Evolutionary conservation across 192 early-diverging fungal genomes (phyloP).

Genomic region (Coemansia sp.): DNA sequence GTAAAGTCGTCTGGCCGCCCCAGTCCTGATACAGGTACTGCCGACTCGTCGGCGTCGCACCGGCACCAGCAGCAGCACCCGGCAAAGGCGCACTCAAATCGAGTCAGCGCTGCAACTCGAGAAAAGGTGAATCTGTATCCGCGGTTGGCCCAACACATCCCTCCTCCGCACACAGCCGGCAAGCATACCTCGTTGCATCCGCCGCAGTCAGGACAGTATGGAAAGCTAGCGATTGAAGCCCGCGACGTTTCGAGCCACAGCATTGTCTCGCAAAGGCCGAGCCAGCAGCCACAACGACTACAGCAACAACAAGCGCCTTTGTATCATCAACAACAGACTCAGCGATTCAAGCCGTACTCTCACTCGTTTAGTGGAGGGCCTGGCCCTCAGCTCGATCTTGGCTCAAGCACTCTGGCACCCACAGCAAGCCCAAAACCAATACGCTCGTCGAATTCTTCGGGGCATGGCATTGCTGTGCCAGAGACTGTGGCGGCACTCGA

Average conservation of each 20-base stretch:
- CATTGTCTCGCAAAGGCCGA: not conserved
- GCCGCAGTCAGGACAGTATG: not conserved
- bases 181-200: not conserved
- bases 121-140: slow-evolving; percentile 31
- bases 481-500: not conserved
- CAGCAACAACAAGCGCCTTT: not conserved
- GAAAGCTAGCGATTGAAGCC: not conserved
- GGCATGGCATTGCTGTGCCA: not conserved
- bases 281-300: not conserved
- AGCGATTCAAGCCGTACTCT: slow-evolving; percentile 10
- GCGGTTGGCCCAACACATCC: slow-evolving; percentile 38
- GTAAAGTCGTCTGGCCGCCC: slow-evolving; percentile 11
- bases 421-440: not conserved
- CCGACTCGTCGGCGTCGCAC: not conserved
- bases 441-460: not conserved
- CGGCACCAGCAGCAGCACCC: slow-evolving; percentile 3
- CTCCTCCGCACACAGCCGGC: slow-evolving; percentile 4
- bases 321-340: slow-evolving; percentile 5
- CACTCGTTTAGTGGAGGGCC: slow-evolving; percentile 1
- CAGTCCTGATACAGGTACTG: not conserved
- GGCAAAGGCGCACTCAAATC: not conserved
- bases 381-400: not conserved
- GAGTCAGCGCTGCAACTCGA: not conserved
- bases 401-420: slow-evolving; percentile 3
- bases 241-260: not conserved